Percentiles rank a stretch among this genome's conserved stretches.
These are phyloP conservation scores for Aspergillus glaucus DNA, from an alignment of 2,329 filamentous ascomycete species.

Conservation along the genomic window DNA sequence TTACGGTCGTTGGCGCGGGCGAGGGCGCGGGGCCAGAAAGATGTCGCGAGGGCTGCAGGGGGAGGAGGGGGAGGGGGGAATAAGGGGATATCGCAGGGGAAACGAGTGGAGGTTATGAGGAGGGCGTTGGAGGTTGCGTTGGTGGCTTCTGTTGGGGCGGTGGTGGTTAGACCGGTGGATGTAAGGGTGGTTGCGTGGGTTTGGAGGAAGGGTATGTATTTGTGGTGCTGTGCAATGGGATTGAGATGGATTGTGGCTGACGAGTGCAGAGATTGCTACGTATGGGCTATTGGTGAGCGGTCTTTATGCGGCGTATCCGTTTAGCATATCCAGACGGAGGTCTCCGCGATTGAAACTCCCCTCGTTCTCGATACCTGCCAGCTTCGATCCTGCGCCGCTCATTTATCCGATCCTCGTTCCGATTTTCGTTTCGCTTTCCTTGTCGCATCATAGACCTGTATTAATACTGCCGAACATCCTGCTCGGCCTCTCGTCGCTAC, in stretches of 20 bases:
- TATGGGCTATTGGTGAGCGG: constrained; percentile 25
- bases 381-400: constrained; percentile 89
- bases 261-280: constrained; percentile 26
- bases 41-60: constrained; percentile 26
- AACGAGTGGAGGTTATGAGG: constrained; percentile 37
- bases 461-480: constrained; percentile 72
- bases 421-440: constrained; percentile 66
- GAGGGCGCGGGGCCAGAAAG: constrained; percentile 21
- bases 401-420: constrained; percentile 77
- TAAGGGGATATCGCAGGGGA: constrained; percentile 15
- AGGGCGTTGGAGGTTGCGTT: constrained; percentile 51
- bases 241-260: constrained; percentile 6
- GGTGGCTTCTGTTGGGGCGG: constrained; percentile 46
- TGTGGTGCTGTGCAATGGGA: neutral
- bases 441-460: constrained; percentile 56
- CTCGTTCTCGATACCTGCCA: constrained; percentile 59
- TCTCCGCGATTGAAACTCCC: constrained; percentile 27
- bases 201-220: constrained; percentile 33
- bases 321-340: constrained; percentile 43
- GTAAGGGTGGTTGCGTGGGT: constrained; percentile 25
- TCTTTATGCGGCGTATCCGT: constrained; percentile 48
- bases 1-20: constrained; percentile 24
- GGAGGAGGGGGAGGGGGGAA: constrained; percentile 24
- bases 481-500: constrained; percentile 72
- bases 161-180: constrained; percentile 32